Conservation (phyloP, 2,329 filamentous ascomycete genomes). For the Chaetomiaceae sp. region DNA sequence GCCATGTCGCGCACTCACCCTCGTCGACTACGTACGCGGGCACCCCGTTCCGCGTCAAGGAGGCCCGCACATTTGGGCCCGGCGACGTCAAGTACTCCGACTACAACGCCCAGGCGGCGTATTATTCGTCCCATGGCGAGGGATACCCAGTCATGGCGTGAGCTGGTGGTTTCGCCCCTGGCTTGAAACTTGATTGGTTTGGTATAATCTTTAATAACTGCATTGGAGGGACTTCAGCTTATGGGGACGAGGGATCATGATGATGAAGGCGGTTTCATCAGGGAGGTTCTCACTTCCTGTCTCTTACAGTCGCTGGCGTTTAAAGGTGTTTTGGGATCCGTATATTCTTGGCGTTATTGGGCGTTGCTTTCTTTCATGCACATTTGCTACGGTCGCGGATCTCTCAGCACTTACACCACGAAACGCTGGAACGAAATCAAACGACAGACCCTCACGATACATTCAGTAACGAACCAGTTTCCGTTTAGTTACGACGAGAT, state of each 20-base stretch:
- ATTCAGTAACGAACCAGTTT: slow-evolving; percentile 20
- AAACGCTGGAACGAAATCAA: slow-evolving; percentile 15
- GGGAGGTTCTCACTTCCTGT: not conserved
- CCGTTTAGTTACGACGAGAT: slow-evolving; percentile 15
- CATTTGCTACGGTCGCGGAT: too few species aligned
- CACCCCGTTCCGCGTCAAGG: slow-evolving; percentile 17
- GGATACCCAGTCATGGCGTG: too few species aligned
- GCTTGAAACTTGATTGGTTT: slow-evolving; percentile 3
- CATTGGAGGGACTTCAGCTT: slow-evolving; percentile 9
- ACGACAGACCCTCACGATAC: slow-evolving; percentile 13
- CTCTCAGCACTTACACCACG: too few species aligned
- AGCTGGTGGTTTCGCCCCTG: too few species aligned
- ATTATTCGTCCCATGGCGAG: too few species aligned
- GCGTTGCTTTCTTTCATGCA: slow-evolving; percentile 13
- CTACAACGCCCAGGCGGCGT: slow-evolving; percentile 3
- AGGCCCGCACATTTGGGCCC: slow-evolving; percentile 7
- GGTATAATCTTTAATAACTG: slow-evolving; percentile 18
- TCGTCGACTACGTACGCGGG: slow-evolving; percentile 11
- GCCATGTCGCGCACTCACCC: slow-evolving; percentile 8
- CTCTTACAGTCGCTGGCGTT: slow-evolving; percentile 4
- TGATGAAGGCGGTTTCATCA: too few species aligned
- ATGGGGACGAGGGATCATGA: too few species aligned
- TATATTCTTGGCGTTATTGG: slow-evolving; percentile 4
- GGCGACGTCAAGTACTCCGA: slow-evolving; percentile 17
- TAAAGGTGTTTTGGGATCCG: slow-evolving; percentile 1